Evolutionary conservation across 306 rosid species (phyloP), one percentile per base, ranked within the genome.

Genomic region (Prunus padus): DNA sequence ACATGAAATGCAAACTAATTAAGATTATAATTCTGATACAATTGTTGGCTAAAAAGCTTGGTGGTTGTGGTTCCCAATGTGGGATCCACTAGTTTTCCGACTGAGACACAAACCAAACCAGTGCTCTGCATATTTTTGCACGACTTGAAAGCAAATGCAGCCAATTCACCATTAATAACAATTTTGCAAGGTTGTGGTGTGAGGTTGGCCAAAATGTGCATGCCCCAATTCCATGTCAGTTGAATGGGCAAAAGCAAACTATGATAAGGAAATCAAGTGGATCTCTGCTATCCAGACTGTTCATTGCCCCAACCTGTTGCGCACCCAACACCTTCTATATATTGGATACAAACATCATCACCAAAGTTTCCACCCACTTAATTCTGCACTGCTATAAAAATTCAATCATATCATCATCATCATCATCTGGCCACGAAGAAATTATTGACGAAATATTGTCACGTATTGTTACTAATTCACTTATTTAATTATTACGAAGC

Each of bases 31-130:
- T 37, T 37, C 13, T 55, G 54, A 37, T 37, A 56, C 14, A 40
- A 9, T 25, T 46, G 51, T 46, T 45, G 49, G 14, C 49, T 45
- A 31, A 54, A 54, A 54, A 9, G 37, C 7, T 31, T 52, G 63
- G 73, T 70, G 33, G 75, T 9, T 71, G 75, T 40, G 65, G 76
- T 72, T 49, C 13, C 8, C 64, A 52, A 11, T n/a, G 49, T 54
- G 64, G 65, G 10, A 31, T 54, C 65, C 75, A 71, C 51, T 3
- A 31, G 46, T 59, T 31, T 71, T n/a, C 64, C 22, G 23, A 57
- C 64, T 4, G 1, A 51, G 19, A 49, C 62, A 67, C 23, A 46
- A 46, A 13, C 51, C 16, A 55, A 55, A 51, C 56, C 54, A 69
- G 28, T 13, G 57, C 19, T 30, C 51, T 54, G 22, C 28, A 30